These are phyloP conservation scores for Botrytis porri DNA, from an alignment of 2,329 filamentous ascomycete genomes.

Conservation along the genomic window DNA sequence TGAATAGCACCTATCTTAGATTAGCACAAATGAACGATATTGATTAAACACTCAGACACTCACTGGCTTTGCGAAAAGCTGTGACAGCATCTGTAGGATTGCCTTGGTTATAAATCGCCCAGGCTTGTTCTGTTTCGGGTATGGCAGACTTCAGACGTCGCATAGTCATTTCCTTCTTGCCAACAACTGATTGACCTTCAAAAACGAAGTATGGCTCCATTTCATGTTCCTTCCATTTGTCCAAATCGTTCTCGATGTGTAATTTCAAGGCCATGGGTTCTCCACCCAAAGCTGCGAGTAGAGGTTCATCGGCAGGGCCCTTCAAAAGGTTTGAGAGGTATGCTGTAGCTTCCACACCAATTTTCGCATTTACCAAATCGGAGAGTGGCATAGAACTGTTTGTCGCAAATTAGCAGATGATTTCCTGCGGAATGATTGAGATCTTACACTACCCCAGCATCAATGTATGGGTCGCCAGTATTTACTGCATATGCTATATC, in stretches of 20 bases:
- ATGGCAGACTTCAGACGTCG: constrained; percentile 64
- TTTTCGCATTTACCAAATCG: constrained; percentile 68
- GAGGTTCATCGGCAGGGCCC: constrained; percentile 72
- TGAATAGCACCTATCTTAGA: constrained; percentile 60
- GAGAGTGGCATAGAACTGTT: constrained; percentile 52
- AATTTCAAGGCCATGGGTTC: constrained; percentile 74
- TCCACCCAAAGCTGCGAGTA: constrained; percentile 86
- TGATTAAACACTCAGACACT: constrained; percentile 22
- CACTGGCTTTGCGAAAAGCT: constrained; percentile 83
- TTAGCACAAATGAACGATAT: constrained; percentile 33
- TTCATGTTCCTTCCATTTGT: constrained; percentile 64
- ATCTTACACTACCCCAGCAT: constrained; percentile 7
- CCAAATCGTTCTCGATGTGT: constrained; percentile 74
- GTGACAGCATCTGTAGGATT: constrained; percentile 76
- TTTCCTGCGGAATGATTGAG: background rate
- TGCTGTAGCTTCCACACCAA: constrained; percentile 87
- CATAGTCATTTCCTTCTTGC: constrained; percentile 68
- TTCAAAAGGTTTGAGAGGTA: constrained; percentile 80
- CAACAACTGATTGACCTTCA: constrained; percentile 77
- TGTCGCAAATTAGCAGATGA: constrained; percentile 8
- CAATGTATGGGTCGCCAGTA: constrained; percentile 14
- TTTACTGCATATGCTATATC: constrained; percentile 2
- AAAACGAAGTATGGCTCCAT: constrained; percentile 89
- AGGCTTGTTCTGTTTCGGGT: constrained; percentile 72
- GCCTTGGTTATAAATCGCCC: constrained; percentile 80